These are phyloP conservation scores for Gynostemma pentaphyllum DNA, from an alignment of 306 rosid species.

Conservation along the genomic window DNA sequence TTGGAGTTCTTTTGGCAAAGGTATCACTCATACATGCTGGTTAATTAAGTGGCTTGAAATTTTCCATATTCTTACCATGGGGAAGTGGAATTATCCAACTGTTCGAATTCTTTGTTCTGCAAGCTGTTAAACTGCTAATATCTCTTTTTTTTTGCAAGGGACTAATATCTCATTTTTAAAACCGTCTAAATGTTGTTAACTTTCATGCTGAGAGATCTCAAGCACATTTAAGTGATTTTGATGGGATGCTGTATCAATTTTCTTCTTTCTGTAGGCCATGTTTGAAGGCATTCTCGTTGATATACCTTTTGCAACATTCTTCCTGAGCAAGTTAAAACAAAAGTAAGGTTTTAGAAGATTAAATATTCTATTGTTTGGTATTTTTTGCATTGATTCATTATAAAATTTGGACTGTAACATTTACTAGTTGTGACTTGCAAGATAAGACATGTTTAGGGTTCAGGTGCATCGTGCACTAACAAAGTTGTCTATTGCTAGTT, in stretches of 20 bases:
- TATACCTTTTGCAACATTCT: conserved; percentile 93
- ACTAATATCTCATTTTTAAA: not conserved
- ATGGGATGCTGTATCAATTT: not conserved
- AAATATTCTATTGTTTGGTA: not conserved
- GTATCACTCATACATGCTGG: conserved; percentile 23
- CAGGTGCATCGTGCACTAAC: not conserved
- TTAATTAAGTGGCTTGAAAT: not conserved
- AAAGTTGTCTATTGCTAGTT: not conserved
- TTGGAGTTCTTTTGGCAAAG: conserved; percentile 94
- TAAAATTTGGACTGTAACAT: not conserved
- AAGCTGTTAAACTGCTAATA: too few relatives aligned
- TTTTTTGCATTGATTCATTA: not conserved
- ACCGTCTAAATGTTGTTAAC: not conserved
- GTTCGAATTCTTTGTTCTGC: not conserved
- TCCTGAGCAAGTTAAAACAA: conserved; percentile 88
- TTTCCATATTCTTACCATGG: not conserved
- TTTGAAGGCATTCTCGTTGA: conserved; percentile 98
- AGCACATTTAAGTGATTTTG: not conserved
- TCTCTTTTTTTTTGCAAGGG: not conserved
- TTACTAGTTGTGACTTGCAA: not conserved
- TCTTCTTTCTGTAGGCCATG: conserved; percentile 59
- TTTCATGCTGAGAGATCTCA: not conserved
- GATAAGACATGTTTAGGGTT: not conserved
- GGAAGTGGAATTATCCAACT: not conserved
- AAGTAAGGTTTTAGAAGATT: conserved; percentile 49